Base-by-base conservation (phyloP, 495 filamentous ascomycete species). In the Tetracladium setigerum region DNA sequence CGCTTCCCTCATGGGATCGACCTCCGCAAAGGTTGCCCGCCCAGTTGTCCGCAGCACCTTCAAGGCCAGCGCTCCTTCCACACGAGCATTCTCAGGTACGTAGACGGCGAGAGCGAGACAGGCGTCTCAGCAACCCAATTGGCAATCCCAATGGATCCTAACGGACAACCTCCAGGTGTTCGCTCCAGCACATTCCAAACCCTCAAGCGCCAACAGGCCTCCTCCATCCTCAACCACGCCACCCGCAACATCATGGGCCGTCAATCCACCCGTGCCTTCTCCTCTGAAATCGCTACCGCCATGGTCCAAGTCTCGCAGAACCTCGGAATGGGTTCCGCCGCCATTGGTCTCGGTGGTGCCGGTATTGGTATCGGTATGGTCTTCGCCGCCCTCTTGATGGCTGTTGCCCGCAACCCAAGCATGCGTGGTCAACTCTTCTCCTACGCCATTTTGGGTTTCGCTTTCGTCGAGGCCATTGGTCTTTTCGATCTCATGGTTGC, bases 401-500 rank as follows among this genome's bases (percentile, higher is more conserved):
- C 77, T 67, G 84, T 88, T 58, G 86, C 87, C 71, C 85, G 87
- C 73, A 92, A 92, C 84, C 86, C 86, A 58, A 81, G 81, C 59
- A 82, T 92, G 76, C 82, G 86, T 71, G 86, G 84, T 62, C 86
- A 90, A 76, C 84, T 92, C 59, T 92, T 92, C 84, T 81, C 83
- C 53, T 89, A 92, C 74, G 86, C 87, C 77, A 89, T 92, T 83
- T 72, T 92, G 63, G 86, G 86, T 72, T 92, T 92, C 69, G 86
- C 87, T 61, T 92, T 92, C 81, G 86, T 87, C 66, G 87, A 92
- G 69, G 87, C 87, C 75, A 92, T 88, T 58, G 87, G 86, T 79
- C 81, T 92, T 62, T 89, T 91, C 84, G 84, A 87, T 65, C 81
- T 91, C 62, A 91, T 91, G 85, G 80, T 89, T 83, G 83, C 85